Percentiles rank a stretch among this genome's conserved stretches.
Conservation (phyloP, 495 filamentous ascomycete species). For the Collariella sp. region DNA sequence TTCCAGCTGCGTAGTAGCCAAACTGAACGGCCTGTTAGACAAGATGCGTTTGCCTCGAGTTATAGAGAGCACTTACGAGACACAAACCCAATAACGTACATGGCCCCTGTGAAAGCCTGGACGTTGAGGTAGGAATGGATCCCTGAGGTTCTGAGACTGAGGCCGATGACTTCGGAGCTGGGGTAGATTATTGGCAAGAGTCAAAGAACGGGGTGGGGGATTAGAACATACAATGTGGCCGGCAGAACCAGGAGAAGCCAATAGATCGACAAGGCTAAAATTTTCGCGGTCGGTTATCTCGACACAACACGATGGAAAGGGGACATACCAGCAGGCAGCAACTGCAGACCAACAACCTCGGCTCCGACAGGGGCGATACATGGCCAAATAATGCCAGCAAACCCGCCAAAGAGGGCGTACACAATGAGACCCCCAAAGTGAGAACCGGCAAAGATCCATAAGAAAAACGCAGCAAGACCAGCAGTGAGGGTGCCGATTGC, state of each 20-base stretch:
- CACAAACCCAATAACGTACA: slow-evolving; percentile 33
- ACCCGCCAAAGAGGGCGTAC: slow-evolving; percentile 60
- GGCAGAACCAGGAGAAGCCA: slow-evolving; percentile 70
- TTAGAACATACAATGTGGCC: slow-evolving; percentile 47
- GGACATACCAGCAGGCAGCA: slow-evolving; percentile 53
- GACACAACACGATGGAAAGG: background rate
- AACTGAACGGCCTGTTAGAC: slow-evolving; percentile 13
- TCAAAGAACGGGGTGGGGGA: too few species aligned
- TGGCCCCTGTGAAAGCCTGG: slow-evolving; percentile 32
- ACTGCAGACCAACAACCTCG: slow-evolving; percentile 65
- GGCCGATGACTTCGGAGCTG: slow-evolving; percentile 59
- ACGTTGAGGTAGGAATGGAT: slow-evolving; percentile 34
- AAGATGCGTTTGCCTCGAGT: background rate
- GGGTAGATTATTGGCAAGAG: background rate
- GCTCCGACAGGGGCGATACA: slow-evolving; percentile 63
- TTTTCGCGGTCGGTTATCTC: background rate
- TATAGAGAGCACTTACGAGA: slow-evolving; percentile 23
- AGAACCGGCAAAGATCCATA: slow-evolving; percentile 60
- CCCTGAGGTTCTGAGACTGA: slow-evolving; percentile 50
- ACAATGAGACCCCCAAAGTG: slow-evolving; percentile 59
- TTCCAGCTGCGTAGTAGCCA: slow-evolving; percentile 40
- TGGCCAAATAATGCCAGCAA: slow-evolving; percentile 69
- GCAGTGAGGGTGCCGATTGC: slow-evolving; percentile 50
- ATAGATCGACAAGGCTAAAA: slow-evolving; percentile 53
- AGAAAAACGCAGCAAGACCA: slow-evolving; percentile 51